These are phyloP conservation scores for Cutaneotrichosporon daszewskae DNA, from an alignment of 1,284 basidiomycete genomes.

Conservation along the genomic window DNA sequence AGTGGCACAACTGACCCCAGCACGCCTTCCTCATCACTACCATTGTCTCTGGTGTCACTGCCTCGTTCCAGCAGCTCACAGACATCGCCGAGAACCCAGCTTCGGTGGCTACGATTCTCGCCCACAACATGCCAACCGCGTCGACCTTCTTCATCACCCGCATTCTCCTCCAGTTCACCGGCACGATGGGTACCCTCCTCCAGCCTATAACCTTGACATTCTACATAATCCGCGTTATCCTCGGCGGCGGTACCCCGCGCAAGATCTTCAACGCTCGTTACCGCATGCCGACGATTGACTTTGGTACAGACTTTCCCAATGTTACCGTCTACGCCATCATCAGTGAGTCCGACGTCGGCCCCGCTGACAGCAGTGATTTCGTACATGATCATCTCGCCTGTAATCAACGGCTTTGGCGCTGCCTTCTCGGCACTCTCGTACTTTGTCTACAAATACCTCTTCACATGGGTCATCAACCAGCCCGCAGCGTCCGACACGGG, in stretches of 20 bases:
- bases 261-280: slow-evolving; percentile 49
- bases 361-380: slow-evolving; percentile 52
- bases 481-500: slow-evolving; percentile 74
- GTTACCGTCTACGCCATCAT: slow-evolving; percentile 72
- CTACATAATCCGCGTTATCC: slow-evolving; percentile 60
- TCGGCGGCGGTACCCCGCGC: slow-evolving; percentile 50
- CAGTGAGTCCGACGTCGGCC: slow-evolving; percentile 54
- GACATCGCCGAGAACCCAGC: slow-evolving; percentile 53
- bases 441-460: slow-evolving; percentile 81
- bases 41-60: slow-evolving; percentile 59
- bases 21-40: slow-evolving; percentile 65
- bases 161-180: slow-evolving; percentile 53
- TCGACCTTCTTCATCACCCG: slow-evolving; percentile 76
- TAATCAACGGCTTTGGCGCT: slow-evolving; percentile 86
- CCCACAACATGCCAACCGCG: slow-evolving; percentile 60
- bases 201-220: slow-evolving; percentile 60
- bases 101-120: slow-evolving; percentile 53
- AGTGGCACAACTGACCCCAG: slow-evolving; percentile 18
- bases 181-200: slow-evolving; percentile 50
- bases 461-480: slow-evolving; percentile 71
- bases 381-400: slow-evolving; percentile 87
- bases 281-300: slow-evolving; percentile 47
- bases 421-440: slow-evolving; percentile 80
- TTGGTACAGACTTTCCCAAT: slow-evolving; percentile 74
- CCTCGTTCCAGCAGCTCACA: slow-evolving; percentile 33